Evolutionary conservation across 768 basidiomycete species (phyloP).

Genomic region (Kwoniella sp.): DNA sequence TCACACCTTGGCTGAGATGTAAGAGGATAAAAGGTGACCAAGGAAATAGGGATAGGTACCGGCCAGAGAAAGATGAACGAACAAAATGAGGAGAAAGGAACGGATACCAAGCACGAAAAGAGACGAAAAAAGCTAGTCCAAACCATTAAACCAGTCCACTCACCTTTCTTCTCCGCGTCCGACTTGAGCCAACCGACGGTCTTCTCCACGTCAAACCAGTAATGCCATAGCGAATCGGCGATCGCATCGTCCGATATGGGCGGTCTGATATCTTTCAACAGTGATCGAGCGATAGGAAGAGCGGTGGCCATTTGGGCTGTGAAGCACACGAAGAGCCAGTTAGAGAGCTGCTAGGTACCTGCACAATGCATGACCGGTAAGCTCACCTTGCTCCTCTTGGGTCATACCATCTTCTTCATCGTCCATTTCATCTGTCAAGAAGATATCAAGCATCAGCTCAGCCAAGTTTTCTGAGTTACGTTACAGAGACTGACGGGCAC

Average conservation of each 20-base stretch:
- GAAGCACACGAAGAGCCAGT: no score
- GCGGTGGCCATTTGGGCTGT: constrained; percentile 69
- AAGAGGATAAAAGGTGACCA: no score
- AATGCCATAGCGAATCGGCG: constrained; percentile 80
- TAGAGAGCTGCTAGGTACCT: no score
- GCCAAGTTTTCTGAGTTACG: background rate
- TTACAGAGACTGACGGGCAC: constrained; percentile 11
- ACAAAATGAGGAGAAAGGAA: constrained; percentile 3
- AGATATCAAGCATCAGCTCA: background rate
- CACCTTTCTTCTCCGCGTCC: constrained; percentile 66
- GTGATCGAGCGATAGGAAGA: constrained; percentile 67
- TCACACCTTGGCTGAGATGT: no score
- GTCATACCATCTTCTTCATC: constrained; percentile 73
- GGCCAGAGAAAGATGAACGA: constrained; percentile 1
- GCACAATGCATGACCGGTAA: no score
- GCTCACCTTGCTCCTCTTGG: constrained; percentile 75
- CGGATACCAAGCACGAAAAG: constrained; percentile 10
- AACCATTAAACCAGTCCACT: constrained; percentile 58
- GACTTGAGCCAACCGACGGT: constrained; percentile 71
- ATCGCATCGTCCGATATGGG: constrained; percentile 75
- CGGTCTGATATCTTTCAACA: constrained; percentile 68
- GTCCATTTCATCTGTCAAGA: constrained; percentile 72
- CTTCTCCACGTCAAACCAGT: constrained; percentile 79
- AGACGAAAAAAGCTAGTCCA: constrained; percentile 56
- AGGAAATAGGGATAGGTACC: no score